Evolutionary conservation across 2,329 filamentous ascomycete species (phyloP), one percentile per base, ranked within the genome.

Genomic region (Fusarium sp.): DNA sequence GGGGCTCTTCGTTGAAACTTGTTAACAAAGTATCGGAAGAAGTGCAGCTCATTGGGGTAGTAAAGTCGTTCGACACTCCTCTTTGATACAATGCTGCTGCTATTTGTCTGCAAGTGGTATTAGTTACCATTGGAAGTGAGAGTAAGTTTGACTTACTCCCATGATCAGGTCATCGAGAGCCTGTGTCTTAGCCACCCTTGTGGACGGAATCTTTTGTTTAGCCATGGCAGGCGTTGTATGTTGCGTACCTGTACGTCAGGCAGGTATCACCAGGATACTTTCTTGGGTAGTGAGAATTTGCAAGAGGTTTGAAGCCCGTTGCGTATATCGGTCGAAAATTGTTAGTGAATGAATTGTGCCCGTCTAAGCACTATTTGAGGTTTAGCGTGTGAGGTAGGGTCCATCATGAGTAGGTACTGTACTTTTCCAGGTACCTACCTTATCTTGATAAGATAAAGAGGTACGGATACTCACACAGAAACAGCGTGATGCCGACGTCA

Each of bases 51-150:
- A 66, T 88, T 75, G 18, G 91, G 86, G 76, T 92, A 91, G 79
- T 98, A 98, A 16, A 97, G 84, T 73, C 91, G 91, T 77, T 97
- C 94, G n/a, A 98, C 94, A 74, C 94, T 96, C 72, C 94, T 86
- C 79, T 98, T 98, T 16, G 94, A 97, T 18, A 94, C 91, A 72
- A 97, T 97, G 76, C 93, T 97, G 80, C 92, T 95, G 78, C 90
- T 94, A 78, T 97, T 97, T 62, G 94, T 98, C 88, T 92, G 49
- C 13, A 63, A 34, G 25, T 10, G 16, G 24, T 54, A 68, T 67
- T 34, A 70, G 55, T 46, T 12, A 16, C 13, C 11, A 24, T 10
- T 46, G 18, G 30, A 43, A 32, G 29, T 45, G 32, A 38, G 18
- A 38, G 34, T 38, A n/a, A 38, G 34, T 38, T 38, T 38, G 38